Evolutionary conservation across 331 rosid species (phyloP), one percentile per base, ranked within the genome.

Genomic region (Spiraea crenata): DNA sequence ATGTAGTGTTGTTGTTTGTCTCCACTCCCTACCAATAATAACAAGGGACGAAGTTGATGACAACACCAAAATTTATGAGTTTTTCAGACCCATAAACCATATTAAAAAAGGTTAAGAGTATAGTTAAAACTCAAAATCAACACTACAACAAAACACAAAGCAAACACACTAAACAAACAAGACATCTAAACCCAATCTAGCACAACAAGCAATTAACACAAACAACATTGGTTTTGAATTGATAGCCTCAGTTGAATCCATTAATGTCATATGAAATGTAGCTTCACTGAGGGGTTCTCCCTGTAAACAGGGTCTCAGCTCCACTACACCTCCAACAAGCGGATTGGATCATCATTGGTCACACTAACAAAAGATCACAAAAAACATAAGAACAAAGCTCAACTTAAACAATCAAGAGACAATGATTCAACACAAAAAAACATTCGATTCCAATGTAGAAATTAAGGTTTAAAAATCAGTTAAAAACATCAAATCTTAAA

Each of bases 211-310:
- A 12, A 48, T 0, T 5, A 3, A 55, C 12, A 20, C 9, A 3
- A 5, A 38, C 31, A 0, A 7, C 4, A 3, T 3, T 7, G 3
- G 9, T 52, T 17, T 50, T 59, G 3, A 10, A 31, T 5, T 2
- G n/a, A 2, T 35, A 49, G 71, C 84, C 85, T 89, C 92, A 80
- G 88, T 35, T 15, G 50, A 79, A 88, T 81, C 89, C 92, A 31
- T 46, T 45, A 0, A 54, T 9, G 12, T 87, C 98, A 73, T 62
- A 64, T 86, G 81, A 72, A 87, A 83, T 75, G 83, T 13, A 45
- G 86, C 65, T 85, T 88, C 90, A 50, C 90, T 90, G 82, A 87
- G 92, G 82, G 98, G 97, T 93, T 90, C 96, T 57, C 87, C 95
- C 87, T 82, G 85, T 20, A 75, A 72, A 81, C 96, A 87, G 84